Percentiles rank a stretch among this genome's conserved stretches.
Evolutionary conservation across 1,284 basidiomycete species (phyloP).

Genomic region (Pseudozyma flocculosa): DNA sequence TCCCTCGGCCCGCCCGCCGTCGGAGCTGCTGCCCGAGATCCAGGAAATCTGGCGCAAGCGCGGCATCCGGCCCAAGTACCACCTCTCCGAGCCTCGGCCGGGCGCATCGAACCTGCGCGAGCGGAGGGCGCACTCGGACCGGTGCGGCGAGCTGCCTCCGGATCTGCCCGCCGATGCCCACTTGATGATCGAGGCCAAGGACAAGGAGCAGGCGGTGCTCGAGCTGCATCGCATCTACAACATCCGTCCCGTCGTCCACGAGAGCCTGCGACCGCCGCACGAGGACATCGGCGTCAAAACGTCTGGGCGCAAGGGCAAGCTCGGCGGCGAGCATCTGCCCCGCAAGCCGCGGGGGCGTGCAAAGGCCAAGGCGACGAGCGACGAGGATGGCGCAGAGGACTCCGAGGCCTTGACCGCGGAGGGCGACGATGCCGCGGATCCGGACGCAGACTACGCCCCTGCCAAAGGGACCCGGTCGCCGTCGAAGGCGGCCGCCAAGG

Average conservation of each 20-base stretch:
- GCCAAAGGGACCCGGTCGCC: not conserved
- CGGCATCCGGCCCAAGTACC: constrained; percentile 79
- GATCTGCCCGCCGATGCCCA: constrained; percentile 64
- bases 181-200: constrained; percentile 90
- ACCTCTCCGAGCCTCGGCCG: constrained; percentile 68
- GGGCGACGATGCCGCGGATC: constrained; percentile 7
- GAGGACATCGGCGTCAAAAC: constrained; percentile 60
- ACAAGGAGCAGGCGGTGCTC: constrained; percentile 89
- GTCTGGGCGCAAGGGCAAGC: constrained; percentile 57
- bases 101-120: constrained; percentile 60
- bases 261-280: constrained; percentile 61
- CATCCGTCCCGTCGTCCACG: constrained; percentile 68
- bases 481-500: not conserved
- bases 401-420: constrained; percentile 54
- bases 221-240: constrained; percentile 77
- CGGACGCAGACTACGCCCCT: not conserved
- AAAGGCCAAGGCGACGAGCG: constrained; percentile 55
- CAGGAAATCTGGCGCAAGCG: constrained; percentile 73
- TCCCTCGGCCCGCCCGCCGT: constrained; percentile 43
- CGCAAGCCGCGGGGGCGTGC: constrained; percentile 8
- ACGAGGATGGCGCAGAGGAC: constrained; percentile 25
- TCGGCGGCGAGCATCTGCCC: constrained; percentile 32
- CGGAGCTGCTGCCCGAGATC: constrained; percentile 70
- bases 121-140: constrained; percentile 77
- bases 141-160: constrained; percentile 69